These are phyloP conservation scores for Vitis cinerea DNA, from an alignment of 164 flowering plant species.

Conservation along the genomic window DNA sequence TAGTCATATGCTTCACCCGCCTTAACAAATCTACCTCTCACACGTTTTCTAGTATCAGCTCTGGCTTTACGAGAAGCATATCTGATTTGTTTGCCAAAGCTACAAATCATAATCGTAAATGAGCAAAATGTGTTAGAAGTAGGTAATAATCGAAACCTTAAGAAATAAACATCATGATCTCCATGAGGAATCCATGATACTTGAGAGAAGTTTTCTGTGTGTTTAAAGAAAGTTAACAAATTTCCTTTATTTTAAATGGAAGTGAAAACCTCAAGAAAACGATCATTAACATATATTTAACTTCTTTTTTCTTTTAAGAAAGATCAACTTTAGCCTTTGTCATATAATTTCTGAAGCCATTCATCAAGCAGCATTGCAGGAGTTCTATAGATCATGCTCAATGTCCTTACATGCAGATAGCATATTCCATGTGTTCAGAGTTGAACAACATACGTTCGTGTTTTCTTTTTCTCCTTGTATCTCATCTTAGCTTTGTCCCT, in stretches of 20 bases:
- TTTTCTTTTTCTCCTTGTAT: constrained; percentile 83
- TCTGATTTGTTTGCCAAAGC: constrained; percentile 62
- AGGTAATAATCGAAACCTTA: background rate
- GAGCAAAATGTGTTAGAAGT: background rate
- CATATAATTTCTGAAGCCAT: no score
- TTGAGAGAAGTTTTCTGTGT: no score
- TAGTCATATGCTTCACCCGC: constrained; percentile 63
- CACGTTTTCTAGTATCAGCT: constrained; percentile 65
- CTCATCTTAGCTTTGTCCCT: constrained; percentile 77
- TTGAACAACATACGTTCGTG: constrained; percentile 45
- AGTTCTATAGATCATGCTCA: background rate
- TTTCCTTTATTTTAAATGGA: no score
- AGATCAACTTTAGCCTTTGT: no score
- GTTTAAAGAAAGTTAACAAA: no score
- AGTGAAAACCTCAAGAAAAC: no score
- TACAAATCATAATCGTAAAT: constrained; percentile 14
- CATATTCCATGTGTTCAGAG: background rate
- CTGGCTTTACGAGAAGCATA: constrained; percentile 67
- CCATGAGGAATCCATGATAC: no score
- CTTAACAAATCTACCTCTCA: constrained; percentile 74
- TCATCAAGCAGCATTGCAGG: no score
- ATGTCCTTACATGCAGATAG: background rate
- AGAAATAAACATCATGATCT: background rate
- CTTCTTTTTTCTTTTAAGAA: no score
- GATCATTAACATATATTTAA: no score